Base-by-base conservation (phyloP, 345 rosid species). In the Brassica cretica region DNA sequence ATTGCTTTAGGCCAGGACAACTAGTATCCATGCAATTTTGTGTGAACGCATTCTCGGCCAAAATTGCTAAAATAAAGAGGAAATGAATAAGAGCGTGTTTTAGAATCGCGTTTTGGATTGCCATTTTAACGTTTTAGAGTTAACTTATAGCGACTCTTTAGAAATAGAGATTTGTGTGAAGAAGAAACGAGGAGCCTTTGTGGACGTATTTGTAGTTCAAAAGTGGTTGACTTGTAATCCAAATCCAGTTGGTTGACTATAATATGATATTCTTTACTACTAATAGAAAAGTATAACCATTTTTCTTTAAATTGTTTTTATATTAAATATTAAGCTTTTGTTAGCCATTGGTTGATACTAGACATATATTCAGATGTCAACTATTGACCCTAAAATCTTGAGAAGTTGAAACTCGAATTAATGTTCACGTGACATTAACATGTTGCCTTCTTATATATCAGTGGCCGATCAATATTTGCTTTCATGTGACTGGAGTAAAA, bases 1-100 rank as follows among this genome's bases (percentile, higher is more conserved):
- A 80, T 32, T 74, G 11, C 51, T 80, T 69, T 3, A 63, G 70
- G 27, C 75, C 75, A 60, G 72, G 60, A 12, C 80, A 80, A 16
- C 37, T 70, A 7, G n/a, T 55, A 16, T 64, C 71, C 11, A 18
- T n/a, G 68, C 80, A 80, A 41, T 56, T 15, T 10, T 80, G 79
- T 9, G 83, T 68, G 25, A 37, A 51, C 12, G 74, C 66, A 3
- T 16, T 63, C 32, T 33, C 18, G 21, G 66, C 56, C 46, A 41
- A 24, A 14, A 64, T 27, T 37, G 69, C n/a, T 59, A 66, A n/a
- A 44, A 10, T 35, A 15, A 18, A 78, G 72, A 78, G 9, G 68
- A 59, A 9, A 27, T 1, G 2, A 35, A 29, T 27, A 63, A 66
- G 37, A 56, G 53, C 0, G 33, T 9, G 1, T 5, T 58, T 56